A percentile compares a stretch with the other conserved stretches of the same genome.
Evolutionary conservation across 2,329 filamentous ascomycete genomes (phyloP).

Genomic region (Fonsecaea nubica): DNA sequence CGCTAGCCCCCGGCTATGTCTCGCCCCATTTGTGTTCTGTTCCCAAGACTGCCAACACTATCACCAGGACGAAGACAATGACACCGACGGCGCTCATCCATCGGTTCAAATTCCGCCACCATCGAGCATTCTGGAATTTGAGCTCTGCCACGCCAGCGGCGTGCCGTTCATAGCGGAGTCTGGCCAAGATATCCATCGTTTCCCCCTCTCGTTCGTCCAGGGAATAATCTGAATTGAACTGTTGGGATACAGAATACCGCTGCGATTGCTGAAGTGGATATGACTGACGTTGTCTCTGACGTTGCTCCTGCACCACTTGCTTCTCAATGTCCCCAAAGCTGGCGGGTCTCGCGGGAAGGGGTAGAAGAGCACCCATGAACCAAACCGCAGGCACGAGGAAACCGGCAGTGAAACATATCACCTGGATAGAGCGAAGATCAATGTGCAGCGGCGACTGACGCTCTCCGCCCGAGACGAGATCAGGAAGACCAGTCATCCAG

Average conservation of each 20-base stretch:
- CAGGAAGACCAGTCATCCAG: conserved; percentile 66
- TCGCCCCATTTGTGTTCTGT: conserved; percentile 29
- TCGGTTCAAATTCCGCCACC: conserved; percentile 69
- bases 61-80: conserved; percentile 61
- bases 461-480: conserved; percentile 63
- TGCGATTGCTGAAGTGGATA: conserved; percentile 14
- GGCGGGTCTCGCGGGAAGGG: conserved; percentile 67
- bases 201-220: conserved; percentile 31
- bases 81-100: conserved; percentile 66
- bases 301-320: conserved; percentile 17
- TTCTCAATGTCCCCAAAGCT: conserved; percentile 56
- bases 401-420: conserved; percentile 75
- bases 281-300: conserved; percentile 41
- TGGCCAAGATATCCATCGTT: conserved; percentile 49
- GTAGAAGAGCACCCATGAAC: conserved; percentile 78
- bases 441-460: conserved; percentile 47
- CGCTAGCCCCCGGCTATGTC: not conserved
- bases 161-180: conserved; percentile 41
- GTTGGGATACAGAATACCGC: conserved; percentile 5
- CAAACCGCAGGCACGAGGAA: conserved; percentile 80
- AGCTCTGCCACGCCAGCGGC: conserved; percentile 55
- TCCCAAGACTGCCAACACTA: conserved; percentile 49
- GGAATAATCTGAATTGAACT: not conserved
- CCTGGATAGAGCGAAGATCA: conserved; percentile 74
- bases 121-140: conserved; percentile 64